phyloP scores from a whole-genome alignment of 2,329 filamentous ascomycete genomes.

The Aspergillus ochraceus region DNA sequence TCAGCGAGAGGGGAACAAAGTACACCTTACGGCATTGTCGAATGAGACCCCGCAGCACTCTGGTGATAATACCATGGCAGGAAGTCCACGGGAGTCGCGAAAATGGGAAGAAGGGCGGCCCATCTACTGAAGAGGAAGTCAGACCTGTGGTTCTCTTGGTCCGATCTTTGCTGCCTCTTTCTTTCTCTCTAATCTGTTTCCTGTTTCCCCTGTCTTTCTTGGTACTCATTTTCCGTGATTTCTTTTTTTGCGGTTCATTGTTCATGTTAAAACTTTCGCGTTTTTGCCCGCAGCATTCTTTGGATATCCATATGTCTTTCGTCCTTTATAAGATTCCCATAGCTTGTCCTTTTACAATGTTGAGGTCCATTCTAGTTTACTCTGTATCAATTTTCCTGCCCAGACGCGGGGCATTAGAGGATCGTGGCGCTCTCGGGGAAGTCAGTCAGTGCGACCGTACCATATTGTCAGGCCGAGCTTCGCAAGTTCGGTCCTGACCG shows the following conservation, averaged over 20 bases:
- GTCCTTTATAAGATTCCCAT: background rate
- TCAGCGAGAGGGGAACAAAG: slow-evolving; percentile 27
- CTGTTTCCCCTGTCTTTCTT: background rate
- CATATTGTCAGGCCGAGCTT: background rate
- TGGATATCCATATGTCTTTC: background rate
- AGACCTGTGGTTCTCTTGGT: background rate
- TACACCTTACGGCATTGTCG: slow-evolving; percentile 28
- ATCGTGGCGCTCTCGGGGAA: background rate
- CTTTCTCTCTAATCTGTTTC: background rate
- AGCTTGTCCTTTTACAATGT: background rate
- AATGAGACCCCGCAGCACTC: slow-evolving; percentile 16
- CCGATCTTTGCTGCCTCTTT: background rate
- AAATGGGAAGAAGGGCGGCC: slow-evolving; percentile 45
- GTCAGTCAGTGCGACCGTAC: background rate
- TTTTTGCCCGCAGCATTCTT: background rate
- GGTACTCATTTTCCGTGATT: no score
- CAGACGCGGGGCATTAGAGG: background rate
- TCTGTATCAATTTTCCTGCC: background rate
- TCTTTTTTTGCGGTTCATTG: background rate
- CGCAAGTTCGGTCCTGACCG: background rate
- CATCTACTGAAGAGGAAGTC: slow-evolving; percentile 35
- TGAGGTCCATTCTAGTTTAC: background rate
- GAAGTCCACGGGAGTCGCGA: slow-evolving; percentile 28
- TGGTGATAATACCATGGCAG: slow-evolving; percentile 20
- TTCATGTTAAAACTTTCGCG: background rate